Percentiles rank a stretch among this genome's conserved stretches.
These are phyloP conservation scores for Backusella luteola DNA, from an alignment of 192 early-diverging fungal species.

Conservation along the genomic window DNA sequence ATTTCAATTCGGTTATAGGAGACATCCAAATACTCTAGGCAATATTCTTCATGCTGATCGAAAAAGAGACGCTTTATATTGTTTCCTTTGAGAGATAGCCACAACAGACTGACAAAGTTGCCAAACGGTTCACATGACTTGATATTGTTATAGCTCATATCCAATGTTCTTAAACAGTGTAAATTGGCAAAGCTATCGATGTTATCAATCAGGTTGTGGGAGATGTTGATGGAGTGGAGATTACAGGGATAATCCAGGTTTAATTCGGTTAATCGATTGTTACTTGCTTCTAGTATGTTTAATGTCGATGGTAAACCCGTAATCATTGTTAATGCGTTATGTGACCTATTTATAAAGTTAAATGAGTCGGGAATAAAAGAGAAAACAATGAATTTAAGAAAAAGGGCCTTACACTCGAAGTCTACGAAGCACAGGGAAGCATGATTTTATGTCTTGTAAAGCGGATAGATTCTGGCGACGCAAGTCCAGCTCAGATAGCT, in stretches of 20 bases:
- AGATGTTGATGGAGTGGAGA: constrained; percentile 42
- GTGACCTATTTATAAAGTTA: constrained; percentile 14
- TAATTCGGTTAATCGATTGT: constrained; percentile 33
- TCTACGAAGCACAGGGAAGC: neutral
- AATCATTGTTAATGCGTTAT: constrained; percentile 25
- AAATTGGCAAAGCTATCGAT: constrained; percentile 23
- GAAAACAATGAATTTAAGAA: neutral
- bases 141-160: constrained; percentile 42
- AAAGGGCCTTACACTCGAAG: neutral
- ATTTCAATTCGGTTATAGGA: constrained; percentile 43
- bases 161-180: constrained; percentile 32
- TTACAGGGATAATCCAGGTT: constrained; percentile 35
- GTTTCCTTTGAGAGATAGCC: constrained; percentile 40
- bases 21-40: constrained; percentile 42
- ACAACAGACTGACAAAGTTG: constrained; percentile 36
- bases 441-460: neutral
- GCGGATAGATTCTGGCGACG: neutral
- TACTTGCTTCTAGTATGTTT: constrained; percentile 13
- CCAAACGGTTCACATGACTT: constrained; percentile 34
- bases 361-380: neutral
- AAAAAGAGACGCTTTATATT: constrained; percentile 19
- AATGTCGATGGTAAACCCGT: constrained; percentile 17
- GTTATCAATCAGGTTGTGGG: constrained; percentile 40
- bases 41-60: constrained; percentile 1
- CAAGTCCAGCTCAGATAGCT: neutral